Conservation (phyloP, 805 yeast genomes). For the Blastobotrys muscicola region DNA sequence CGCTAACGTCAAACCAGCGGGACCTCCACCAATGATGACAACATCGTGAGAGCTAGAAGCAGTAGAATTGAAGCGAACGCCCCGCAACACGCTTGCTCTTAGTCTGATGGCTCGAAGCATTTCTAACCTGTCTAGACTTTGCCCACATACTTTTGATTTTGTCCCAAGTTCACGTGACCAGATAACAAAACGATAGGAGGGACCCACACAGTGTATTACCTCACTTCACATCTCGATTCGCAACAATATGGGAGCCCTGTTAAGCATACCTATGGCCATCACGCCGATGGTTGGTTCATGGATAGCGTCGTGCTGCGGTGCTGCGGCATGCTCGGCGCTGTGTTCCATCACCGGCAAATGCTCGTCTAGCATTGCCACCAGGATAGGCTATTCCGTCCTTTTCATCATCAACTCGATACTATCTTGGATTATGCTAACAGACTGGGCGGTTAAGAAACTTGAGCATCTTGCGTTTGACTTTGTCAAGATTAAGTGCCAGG, state of each 20-base stretch:
- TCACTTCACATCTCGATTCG: neutral
- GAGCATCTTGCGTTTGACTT: constrained; percentile 62
- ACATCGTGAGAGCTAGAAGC: constrained; percentile 39
- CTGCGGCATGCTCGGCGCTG: constrained; percentile 65
- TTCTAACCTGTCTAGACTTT: too few relatives aligned
- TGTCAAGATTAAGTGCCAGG: constrained; percentile 66
- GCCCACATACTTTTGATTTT: too few relatives aligned
- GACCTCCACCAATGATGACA: constrained; percentile 92
- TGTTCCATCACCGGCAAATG: constrained; percentile 49
- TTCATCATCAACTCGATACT: constrained; percentile 68
- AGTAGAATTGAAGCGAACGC: too few relatives aligned
- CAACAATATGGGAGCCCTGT: constrained; percentile 30
- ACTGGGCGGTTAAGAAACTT: constrained; percentile 64
- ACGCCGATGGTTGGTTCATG: constrained; percentile 58
- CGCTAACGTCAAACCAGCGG: constrained; percentile 85
- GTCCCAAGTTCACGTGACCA: too few relatives aligned
- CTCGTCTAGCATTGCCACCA: constrained; percentile 70
- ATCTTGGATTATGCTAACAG: constrained; percentile 89
- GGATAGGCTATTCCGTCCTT: constrained; percentile 75
- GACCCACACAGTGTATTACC: too few relatives aligned
- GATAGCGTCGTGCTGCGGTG: constrained; percentile 70
- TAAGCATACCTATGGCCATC: constrained; percentile 43
- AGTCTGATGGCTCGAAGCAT: too few relatives aligned
- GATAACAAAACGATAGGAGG: too few relatives aligned
- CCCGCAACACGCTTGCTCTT: too few relatives aligned